A percentile compares a stretch with the other conserved stretches of the same genome.
phyloP scores from a whole-genome alignment of 306 rosid genomes.

The Alnus glutinosa region DNA sequence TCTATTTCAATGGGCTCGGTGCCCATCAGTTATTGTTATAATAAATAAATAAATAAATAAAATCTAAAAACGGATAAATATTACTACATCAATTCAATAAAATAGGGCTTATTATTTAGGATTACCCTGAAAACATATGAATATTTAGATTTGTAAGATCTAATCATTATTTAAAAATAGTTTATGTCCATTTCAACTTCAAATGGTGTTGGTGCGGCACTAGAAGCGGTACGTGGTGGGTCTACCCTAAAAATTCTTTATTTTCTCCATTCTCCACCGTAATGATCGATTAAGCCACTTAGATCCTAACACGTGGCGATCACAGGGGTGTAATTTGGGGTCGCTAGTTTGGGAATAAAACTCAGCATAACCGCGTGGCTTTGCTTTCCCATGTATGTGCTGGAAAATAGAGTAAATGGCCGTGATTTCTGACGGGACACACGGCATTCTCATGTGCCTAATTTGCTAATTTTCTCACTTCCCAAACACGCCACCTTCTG shows the following conservation, averaged over 20 bases:
- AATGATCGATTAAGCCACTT: not conserved
- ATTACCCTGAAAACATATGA: too few species aligned
- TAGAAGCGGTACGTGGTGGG: slow-evolving; percentile 3
- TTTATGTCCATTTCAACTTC: too few species aligned
- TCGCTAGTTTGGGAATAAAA: too few species aligned
- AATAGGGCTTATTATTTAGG: too few species aligned
- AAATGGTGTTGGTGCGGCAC: not conserved
- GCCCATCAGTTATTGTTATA: too few species aligned
- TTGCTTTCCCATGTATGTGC: slow-evolving; percentile 14
- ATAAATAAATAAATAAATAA: too few species aligned
- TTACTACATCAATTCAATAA: too few species aligned
- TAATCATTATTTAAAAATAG: too few species aligned
- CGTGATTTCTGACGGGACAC: slow-evolving; percentile 68
- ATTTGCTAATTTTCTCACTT: slow-evolving; percentile 10
- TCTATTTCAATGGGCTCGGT: too few species aligned
- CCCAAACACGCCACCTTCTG: slow-evolving; percentile 28
- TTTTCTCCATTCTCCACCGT: not conserved
- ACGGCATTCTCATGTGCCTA: slow-evolving; percentile 47
- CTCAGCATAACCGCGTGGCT: slow-evolving; percentile 29
- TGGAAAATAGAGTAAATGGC: slow-evolving; percentile 35
- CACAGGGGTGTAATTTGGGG: too few species aligned
- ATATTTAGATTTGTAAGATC: too few species aligned
- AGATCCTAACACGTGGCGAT: not conserved
- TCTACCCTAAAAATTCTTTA: not conserved
- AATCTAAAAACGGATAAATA: too few species aligned